Evolutionary conservation across 129 eudicot genomes (phyloP).

Genomic region (Pulicaria dysenterica): DNA sequence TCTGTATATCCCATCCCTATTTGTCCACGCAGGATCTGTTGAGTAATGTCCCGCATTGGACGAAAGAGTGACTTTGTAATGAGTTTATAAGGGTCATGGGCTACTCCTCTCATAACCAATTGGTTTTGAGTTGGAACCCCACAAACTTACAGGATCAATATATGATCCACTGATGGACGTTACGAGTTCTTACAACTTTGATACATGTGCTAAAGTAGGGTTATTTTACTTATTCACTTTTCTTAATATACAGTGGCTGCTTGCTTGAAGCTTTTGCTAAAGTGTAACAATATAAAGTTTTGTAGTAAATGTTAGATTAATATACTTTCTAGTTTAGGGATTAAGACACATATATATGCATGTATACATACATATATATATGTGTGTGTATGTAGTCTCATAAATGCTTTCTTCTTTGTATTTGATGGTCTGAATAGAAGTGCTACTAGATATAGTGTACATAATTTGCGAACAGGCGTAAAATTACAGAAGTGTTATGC

Average conservation of each 20-base stretch:
- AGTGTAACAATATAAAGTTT: neutral
- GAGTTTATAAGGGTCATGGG: too few species aligned
- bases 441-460: neutral
- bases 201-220: neutral
- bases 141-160: neutral
- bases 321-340: neutral
- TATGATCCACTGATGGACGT: neutral
- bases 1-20: neutral
- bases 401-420: too few species aligned
- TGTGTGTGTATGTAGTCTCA: too few species aligned
- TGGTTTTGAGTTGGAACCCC: too few species aligned
- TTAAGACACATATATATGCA: neutral
- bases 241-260: neutral
- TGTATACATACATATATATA: too few species aligned
- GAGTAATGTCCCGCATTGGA: too few species aligned
- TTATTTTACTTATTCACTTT: too few species aligned
- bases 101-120: too few species aligned
- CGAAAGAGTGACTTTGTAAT: too few species aligned
- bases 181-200: neutral
- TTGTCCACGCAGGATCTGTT: neutral
- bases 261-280: neutral
- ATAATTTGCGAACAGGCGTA: neutral
- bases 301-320: neutral
- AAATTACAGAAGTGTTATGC: neutral
- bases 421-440: too few species aligned